Base-by-base conservation (phyloP, 2,329 filamentous ascomycete genomes). In the Alternaria incomplexa region DNA sequence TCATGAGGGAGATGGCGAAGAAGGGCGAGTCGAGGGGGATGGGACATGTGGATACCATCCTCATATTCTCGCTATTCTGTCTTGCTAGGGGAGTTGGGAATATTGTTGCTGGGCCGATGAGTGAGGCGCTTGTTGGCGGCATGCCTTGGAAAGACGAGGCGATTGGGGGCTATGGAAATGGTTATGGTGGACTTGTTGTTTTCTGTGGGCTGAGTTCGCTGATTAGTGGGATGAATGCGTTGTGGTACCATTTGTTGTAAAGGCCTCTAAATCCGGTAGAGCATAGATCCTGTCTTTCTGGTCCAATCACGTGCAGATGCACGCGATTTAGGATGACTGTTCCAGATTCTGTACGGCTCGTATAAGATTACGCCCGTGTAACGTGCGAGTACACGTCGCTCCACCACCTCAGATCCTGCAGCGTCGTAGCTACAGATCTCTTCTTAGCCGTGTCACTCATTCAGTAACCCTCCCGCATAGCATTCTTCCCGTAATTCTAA, bases 1-100 rank as follows among this genome's bases (percentile, higher is more conserved):
- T 76, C 8, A 74, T 71, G 66, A 46, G 57, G 12, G 57, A 59
- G 36, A 59, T 36, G 17, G 30, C 17, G 10, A 20, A 45, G 25
- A 17, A 20, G 12, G 36, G 22, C 12, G 48, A 58, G 25, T 15
- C 17, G 4, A 45, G 26, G 12, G 26, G 48, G 3, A 15, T 23
- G n/a, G 57, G 25, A 12, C 30, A 44, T 12, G 57, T 59, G n/a
- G 48, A 59, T 46, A 51, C 43, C 7, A n/a, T 59, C 6, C 25
- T 54, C 40, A 47, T 44, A 13, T 54, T 32, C 9, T 22, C 45
- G 8, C 48, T 46, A 12, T 30, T 59, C 10, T 59, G 48, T 25
- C 26, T 54, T 25, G 43, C 36, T 3, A 54, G 40, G 15, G 57
- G 57, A 5, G 6, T 54, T 15, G 57, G 48, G 1, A 59, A 43